These are phyloP conservation scores for Phlebiopsis flavidoalba DNA, from an alignment of 768 basidiomycete genomes.

Conservation along the genomic window DNA sequence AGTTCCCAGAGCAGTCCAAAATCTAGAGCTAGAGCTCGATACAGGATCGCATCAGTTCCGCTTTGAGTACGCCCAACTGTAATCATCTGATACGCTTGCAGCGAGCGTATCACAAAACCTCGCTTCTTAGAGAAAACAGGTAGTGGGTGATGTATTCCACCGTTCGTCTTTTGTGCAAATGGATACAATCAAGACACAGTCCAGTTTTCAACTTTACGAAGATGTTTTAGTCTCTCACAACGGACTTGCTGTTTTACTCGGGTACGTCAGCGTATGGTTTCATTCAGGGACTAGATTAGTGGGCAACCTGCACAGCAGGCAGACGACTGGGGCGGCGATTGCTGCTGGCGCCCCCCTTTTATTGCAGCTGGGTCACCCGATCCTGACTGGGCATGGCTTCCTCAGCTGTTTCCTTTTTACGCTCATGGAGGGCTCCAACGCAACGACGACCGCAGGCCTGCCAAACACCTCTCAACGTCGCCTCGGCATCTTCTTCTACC, in stretches of 20 bases:
- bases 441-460: neutral
- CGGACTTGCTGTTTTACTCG: neutral
- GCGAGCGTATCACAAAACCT: no score
- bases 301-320: neutral
- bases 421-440: neutral
- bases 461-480: neutral
- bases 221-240: no score
- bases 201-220: no score
- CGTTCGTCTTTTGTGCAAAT: no score
- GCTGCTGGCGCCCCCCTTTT: neutral
- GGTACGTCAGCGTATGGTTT: neutral
- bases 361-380: neutral
- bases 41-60: no score
- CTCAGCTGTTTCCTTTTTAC: neutral
- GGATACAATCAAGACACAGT: no score
- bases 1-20: no score
- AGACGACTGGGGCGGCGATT: neutral
- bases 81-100: no score
- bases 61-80: no score
- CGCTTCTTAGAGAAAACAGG: no score
- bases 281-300: neutral
- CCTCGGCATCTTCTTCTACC: neutral
- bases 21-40: no score
- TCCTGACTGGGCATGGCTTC: neutral
- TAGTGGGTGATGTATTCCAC: no score